A percentile compares a stretch with the other conserved stretches of the same genome.
phyloP scores from a whole-genome alignment of 805 yeast species.

The Candida hungchunana region DNA sequence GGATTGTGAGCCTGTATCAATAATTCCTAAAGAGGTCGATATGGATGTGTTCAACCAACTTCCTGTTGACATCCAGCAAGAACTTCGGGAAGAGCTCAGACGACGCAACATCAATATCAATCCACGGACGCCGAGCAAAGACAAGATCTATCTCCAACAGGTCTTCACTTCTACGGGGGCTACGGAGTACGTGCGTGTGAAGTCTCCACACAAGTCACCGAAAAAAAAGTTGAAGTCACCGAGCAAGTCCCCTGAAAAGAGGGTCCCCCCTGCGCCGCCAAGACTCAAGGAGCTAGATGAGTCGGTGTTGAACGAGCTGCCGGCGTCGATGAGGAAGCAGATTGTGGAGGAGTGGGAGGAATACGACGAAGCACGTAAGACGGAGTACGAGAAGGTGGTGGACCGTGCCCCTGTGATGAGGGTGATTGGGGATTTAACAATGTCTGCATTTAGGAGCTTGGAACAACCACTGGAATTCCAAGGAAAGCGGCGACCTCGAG shows the following conservation, averaged over 20 bases:
- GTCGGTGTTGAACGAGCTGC: conserved; percentile 24
- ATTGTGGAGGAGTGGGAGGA: conserved; percentile 20
- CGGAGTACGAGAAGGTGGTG: conserved; percentile 14
- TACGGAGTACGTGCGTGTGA: conserved; percentile 18
- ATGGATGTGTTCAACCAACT: conserved; percentile 59
- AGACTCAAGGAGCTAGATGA: conserved; percentile 17
- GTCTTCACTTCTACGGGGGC: conserved; percentile 16
- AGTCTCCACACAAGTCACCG: conserved; percentile 16
- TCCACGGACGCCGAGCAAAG: conserved; percentile 21
- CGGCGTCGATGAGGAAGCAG: conserved; percentile 16
- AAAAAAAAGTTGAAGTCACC: conserved; percentile 16
- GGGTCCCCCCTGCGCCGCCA: neutral
- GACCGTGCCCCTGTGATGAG: conserved; percentile 3
- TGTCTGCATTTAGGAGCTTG: conserved; percentile 13
- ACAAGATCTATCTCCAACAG: conserved; percentile 22
- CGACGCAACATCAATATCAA: conserved; percentile 33
- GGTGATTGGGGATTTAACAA: conserved; percentile 1
- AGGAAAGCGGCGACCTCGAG: conserved; percentile 29
- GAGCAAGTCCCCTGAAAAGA: conserved; percentile 12
- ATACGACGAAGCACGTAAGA: conserved; percentile 12
- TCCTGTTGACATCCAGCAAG: conserved; percentile 63
- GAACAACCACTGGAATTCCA: conserved; percentile 28
- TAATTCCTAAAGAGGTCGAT: conserved; percentile 43
- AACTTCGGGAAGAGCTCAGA: conserved; percentile 49
- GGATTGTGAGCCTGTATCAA: conserved; percentile 18